These are phyloP conservation scores for Phyllosticta citribraziliensis DNA, from an alignment of 2,329 filamentous ascomycete genomes.

Conservation along the genomic window DNA sequence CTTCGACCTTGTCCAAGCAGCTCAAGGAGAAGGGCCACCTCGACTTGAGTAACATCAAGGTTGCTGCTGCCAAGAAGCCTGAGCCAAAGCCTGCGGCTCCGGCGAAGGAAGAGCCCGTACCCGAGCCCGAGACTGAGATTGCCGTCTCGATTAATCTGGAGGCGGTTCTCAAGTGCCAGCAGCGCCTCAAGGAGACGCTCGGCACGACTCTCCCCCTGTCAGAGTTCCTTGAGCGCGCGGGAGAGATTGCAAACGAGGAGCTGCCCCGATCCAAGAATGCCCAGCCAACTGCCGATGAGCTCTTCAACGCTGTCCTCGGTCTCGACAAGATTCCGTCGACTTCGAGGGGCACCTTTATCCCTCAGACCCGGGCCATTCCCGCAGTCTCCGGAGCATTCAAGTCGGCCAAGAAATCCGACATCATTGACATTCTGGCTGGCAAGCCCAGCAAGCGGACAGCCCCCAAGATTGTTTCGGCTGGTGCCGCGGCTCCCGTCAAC, in stretches of 20 bases:
- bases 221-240: slow-evolving; percentile 76
- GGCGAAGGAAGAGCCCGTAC: slow-evolving; percentile 32
- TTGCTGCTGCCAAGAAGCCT: slow-evolving; percentile 32
- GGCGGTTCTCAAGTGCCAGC: slow-evolving; percentile 70
- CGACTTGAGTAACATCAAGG: slow-evolving; percentile 91
- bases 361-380: slow-evolving; percentile 50
- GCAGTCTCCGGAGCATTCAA: slow-evolving; percentile 20
- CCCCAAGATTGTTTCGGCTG: slow-evolving; percentile 20
- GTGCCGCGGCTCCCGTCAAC: slow-evolving; percentile 49
- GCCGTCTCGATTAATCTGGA: slow-evolving; percentile 68
- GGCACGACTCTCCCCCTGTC: slow-evolving; percentile 75
- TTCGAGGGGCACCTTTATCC: slow-evolving; percentile 56
- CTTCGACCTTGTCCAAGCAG: slow-evolving; percentile 58
- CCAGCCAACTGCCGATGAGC: slow-evolving; percentile 63
- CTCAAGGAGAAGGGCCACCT: slow-evolving; percentile 72
- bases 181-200: slow-evolving; percentile 65
- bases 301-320: slow-evolving; percentile 84
- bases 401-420: slow-evolving; percentile 52
- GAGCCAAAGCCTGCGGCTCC: slow-evolving; percentile 26
- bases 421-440: slow-evolving; percentile 65
- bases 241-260: slow-evolving; percentile 78
- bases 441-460: slow-evolving; percentile 31
- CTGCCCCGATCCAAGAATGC: slow-evolving; percentile 59
- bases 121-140: slow-evolving; percentile 47
- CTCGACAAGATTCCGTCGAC: slow-evolving; percentile 46